Conservation (phyloP, 2,329 filamentous ascomycete species). For the Hymenoscyphus scutula region DNA sequence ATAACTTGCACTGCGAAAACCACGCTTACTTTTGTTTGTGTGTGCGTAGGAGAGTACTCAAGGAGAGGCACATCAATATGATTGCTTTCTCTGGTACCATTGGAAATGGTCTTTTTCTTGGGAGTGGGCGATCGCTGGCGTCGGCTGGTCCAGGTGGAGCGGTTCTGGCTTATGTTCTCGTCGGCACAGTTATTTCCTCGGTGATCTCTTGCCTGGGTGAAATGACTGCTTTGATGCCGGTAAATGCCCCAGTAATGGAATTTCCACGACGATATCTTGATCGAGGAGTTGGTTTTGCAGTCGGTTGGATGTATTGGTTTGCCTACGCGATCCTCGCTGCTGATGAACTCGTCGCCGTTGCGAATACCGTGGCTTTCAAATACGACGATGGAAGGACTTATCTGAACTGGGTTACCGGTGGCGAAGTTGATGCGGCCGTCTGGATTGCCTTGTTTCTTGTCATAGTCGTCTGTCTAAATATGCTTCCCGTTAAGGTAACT, state of each 20-base stretch:
- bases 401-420: conserved; percentile 37
- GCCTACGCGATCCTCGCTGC: conserved; percentile 39
- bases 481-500: conserved; percentile 40
- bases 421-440: conserved; percentile 38
- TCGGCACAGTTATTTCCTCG: conserved; percentile 44
- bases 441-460: conserved; percentile 41
- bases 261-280: conserved; percentile 40
- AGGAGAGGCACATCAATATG: conserved; percentile 45
- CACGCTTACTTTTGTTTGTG: conserved; percentile 19
- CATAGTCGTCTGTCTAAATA: conserved; percentile 38
- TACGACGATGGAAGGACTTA: conserved; percentile 40
- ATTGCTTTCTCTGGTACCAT: conserved; percentile 45
- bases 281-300: conserved; percentile 40
- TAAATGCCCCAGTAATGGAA: conserved; percentile 41
- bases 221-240: conserved; percentile 42
- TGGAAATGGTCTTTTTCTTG: conserved; percentile 37
- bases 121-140: conserved; percentile 41
- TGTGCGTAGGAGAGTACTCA: conserved; percentile 39
- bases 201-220: conserved; percentile 44
- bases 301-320: conserved; percentile 43
- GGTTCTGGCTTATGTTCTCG: conserved; percentile 42
- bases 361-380: conserved; percentile 38
- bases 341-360: conserved; percentile 39
- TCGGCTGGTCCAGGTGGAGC: conserved; percentile 43
- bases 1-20: not conserved